Conservation (phyloP, 2,329 filamentous ascomycete genomes). For the Myotisia sp. region DNA sequence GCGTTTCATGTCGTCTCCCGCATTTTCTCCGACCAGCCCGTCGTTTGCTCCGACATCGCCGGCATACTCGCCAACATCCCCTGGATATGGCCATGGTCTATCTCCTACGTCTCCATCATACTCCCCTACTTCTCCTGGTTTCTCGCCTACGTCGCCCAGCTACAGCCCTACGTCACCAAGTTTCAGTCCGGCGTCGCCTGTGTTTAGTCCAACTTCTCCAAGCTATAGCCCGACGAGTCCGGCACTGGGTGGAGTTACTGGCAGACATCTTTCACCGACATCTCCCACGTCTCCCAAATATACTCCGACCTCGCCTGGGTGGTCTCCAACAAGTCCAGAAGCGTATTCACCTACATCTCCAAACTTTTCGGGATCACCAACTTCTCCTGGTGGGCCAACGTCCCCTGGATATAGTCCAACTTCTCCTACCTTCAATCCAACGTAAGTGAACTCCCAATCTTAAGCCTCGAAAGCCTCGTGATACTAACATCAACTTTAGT, state of each 20-base stretch:
- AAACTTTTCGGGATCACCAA: slow-evolving; percentile 34
- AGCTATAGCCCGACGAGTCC: slow-evolving; percentile 44
- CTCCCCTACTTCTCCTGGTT: slow-evolving; percentile 42
- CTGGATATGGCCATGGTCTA: slow-evolving; percentile 45
- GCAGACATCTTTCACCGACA: slow-evolving; percentile 29
- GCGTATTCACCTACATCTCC: slow-evolving; percentile 38
- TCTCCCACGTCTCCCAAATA: slow-evolving; percentile 41
- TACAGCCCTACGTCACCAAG: slow-evolving; percentile 48
- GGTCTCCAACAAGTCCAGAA: slow-evolving; percentile 34
- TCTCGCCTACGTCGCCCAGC: slow-evolving; percentile 45
- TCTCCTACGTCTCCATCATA: slow-evolving; percentile 47
- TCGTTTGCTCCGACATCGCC: slow-evolving; percentile 49
- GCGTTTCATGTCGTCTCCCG: slow-evolving; percentile 40
- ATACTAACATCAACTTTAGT: slow-evolving; percentile 14
- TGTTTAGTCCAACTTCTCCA: slow-evolving; percentile 44
- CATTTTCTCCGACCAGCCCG: slow-evolving; percentile 41
- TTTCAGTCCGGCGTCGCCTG: slow-evolving; percentile 38
- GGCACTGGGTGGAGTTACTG: slow-evolving; percentile 27
- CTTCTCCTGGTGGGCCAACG: slow-evolving; percentile 27
- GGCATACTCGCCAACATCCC: slow-evolving; percentile 38
- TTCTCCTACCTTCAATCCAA: slow-evolving; percentile 30
- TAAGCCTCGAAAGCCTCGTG: background rate
- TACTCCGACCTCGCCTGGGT: slow-evolving; percentile 42
- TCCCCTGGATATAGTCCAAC: slow-evolving; percentile 32
- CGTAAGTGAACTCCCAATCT: slow-evolving; percentile 20